Conservation (phyloP, 73 alveolate genomes). For the Paramecium tetraurelia region DNA sequence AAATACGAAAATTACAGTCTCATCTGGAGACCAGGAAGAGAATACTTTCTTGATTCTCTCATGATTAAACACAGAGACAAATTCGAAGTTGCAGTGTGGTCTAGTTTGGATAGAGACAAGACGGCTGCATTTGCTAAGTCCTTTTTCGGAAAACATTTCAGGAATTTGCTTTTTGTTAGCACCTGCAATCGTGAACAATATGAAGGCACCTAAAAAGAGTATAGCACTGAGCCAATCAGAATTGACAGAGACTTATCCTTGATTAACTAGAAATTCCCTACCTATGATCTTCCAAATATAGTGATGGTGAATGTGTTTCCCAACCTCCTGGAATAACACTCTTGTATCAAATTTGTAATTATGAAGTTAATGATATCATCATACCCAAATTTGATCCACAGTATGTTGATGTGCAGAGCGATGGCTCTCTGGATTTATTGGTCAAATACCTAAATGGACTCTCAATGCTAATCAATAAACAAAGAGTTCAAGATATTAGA, state of each 20-base stretch:
- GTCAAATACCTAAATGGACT: slow-evolving; percentile 57
- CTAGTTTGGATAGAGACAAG: background rate
- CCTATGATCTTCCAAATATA: slow-evolving; percentile 33
- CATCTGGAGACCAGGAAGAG: background rate
- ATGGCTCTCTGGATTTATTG: slow-evolving; percentile 10
- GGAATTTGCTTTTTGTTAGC: background rate
- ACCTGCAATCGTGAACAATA: background rate
- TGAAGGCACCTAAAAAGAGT: slow-evolving; percentile 32
- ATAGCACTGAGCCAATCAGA: slow-evolving; percentile 44
- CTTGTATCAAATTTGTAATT: background rate
- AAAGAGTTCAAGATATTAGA: slow-evolving; percentile 50
- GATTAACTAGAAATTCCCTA: slow-evolving; percentile 34
- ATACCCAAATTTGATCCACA: slow-evolving; percentile 48
- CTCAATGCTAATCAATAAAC: slow-evolving; percentile 22
- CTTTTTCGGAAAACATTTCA: background rate
- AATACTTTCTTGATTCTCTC: background rate
- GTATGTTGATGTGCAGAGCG: background rate
- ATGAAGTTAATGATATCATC: slow-evolving; percentile 39
- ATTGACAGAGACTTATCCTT: slow-evolving; percentile 25
- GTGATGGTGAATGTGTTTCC: slow-evolving; percentile 10
- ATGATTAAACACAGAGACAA: background rate
- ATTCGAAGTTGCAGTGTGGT: slow-evolving; percentile 56
- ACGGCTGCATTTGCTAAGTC: background rate
- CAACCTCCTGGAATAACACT: slow-evolving; percentile 17
- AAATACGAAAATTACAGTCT: background rate